Conservation (phyloP, 345 rosid species). For the Eucalyptus lansdowneana region DNA sequence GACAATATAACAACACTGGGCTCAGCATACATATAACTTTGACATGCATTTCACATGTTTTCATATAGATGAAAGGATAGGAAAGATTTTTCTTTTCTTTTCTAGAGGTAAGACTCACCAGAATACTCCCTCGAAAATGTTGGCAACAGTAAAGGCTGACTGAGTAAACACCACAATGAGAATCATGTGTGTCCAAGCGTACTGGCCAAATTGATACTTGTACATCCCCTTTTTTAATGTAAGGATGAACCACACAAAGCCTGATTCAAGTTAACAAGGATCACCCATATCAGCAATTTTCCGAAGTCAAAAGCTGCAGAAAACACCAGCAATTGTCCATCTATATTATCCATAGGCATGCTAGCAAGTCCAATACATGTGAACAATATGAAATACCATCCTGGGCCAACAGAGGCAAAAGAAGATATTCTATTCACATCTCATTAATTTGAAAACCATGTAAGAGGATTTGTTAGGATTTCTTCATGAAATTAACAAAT, state of each 20-base stretch:
- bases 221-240: slow-evolving; percentile 94
- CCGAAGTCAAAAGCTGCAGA: not conserved
- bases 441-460: not conserved
- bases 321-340: not conserved
- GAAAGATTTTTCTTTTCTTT: not conserved
- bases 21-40: not conserved
- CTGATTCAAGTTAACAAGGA: slow-evolving; percentile 17
- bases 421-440: not conserved
- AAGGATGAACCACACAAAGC: slow-evolving; percentile 98
- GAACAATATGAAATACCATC: not conserved
- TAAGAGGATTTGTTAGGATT: not conserved
- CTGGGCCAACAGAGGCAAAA: not conserved
- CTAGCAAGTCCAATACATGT: not conserved
- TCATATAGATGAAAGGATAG: not conserved
- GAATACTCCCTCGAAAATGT: slow-evolving; percentile 95
- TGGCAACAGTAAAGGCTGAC: slow-evolving; percentile 94
- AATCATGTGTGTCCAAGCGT: slow-evolving; percentile 99
- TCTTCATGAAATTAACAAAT: not conserved
- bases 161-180: slow-evolving; percentile 90
- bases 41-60: not conserved
- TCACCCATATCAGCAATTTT: not conserved
- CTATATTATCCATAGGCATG: not conserved
- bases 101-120: slow-evolving; percentile 26
- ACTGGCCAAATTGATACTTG: slow-evolving; percentile 99
- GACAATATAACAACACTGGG: not conserved